A percentile compares a stretch with the other conserved stretches of the same genome.
Evolutionary conservation across 2,329 filamentous ascomycete species (phyloP).

Genomic region (Paecilomyces sp.): DNA sequence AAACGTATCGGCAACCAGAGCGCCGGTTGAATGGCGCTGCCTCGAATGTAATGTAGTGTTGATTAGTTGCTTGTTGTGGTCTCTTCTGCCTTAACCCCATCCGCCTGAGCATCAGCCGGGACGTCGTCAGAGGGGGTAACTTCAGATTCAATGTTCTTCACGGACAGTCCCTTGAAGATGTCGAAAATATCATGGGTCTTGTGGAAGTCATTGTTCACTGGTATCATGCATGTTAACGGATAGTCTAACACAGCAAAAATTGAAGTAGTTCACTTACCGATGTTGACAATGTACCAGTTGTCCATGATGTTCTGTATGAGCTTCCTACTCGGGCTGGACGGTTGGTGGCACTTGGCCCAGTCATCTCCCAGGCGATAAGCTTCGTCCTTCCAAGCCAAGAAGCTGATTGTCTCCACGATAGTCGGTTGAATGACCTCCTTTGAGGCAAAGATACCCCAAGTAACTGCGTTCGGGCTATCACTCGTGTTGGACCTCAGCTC

Average conservation of each 20-base stretch:
- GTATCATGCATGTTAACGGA: constrained; percentile 13
- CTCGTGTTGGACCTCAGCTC: constrained; percentile 77
- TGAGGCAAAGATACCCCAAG: constrained; percentile 97
- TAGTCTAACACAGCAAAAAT: neutral
- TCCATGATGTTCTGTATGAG: constrained; percentile 80
- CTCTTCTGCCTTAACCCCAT: constrained; percentile 10
- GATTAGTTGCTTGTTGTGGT: constrained; percentile 11
- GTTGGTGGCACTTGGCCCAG: constrained; percentile 86
- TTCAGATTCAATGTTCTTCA: constrained; percentile 30
- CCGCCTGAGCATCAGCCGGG: constrained; percentile 2
- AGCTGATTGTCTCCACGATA: constrained; percentile 97
- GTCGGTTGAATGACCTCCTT: constrained; percentile 99
- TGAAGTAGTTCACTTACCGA: constrained; percentile 56
- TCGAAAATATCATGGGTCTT: constrained; percentile 73
- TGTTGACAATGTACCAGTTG: constrained; percentile 90
- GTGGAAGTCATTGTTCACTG: constrained; percentile 98
- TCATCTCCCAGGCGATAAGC: constrained; percentile 87
- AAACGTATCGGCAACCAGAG: neutral
- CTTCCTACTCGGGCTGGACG: constrained; percentile 66
- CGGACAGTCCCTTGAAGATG: constrained; percentile 66
- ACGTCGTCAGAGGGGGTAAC: constrained; percentile 11
- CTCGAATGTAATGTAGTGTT: constrained; percentile 5
- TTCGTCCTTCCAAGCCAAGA: constrained; percentile 98
- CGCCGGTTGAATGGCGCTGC: neutral
- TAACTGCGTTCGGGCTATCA: constrained; percentile 89